Base-by-base conservation (phyloP, 1,284 basidiomycete genomes). In the Fomitiporia mediterranea region DNA sequence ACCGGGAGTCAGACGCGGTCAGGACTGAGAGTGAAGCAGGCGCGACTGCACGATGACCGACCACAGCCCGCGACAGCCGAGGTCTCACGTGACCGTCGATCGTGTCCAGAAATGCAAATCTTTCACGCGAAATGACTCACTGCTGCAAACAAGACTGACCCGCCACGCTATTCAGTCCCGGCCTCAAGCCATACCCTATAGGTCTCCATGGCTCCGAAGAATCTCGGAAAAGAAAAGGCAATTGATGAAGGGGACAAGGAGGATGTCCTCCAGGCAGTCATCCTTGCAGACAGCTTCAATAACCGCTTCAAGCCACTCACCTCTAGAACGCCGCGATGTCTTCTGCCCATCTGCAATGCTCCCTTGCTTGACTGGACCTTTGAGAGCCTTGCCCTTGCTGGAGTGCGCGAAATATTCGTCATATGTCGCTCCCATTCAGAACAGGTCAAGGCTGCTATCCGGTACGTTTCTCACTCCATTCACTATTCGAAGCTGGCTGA, bases 341-440 rank as follows among this genome's bases (percentile, higher is more conserved):
- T 99, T 8, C 78, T 99, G 19, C 96, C 96, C 0, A 82, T 99
- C 61, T 95, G 94, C 72, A 96, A 96, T 68, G 89, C 91, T 1
- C 90, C 95, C 3, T 74, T 99, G 34, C 79, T 99, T 30, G 88
- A 94, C 64, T 98, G 95, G 94, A 98, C 96, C 1, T 86, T 99
- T 61, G 96, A 99, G 71, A 89, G 89, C 67, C 81, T 99, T 46
- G 86, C 91, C 30, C 77, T 94, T 17, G 92, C 93, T 32, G 94
- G 94, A 53, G 94, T 98, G 44, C 89, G 95, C 67, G 91, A 98
- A 72, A 91, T 98, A 60, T 96, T 98, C 70, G 88, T 99, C 55
- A 86, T 98, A 61, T 96, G 85, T 71, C 82, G 86, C 66, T 96
- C 86, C 61, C 90, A 96, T 70, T 82, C 91, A 8, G 86, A 89